A percentile compares a stretch with the other conserved stretches of the same genome.
These are phyloP conservation scores for Cochlearia excelsa DNA, from an alignment of 345 rosid genomes.

Conservation along the genomic window DNA sequence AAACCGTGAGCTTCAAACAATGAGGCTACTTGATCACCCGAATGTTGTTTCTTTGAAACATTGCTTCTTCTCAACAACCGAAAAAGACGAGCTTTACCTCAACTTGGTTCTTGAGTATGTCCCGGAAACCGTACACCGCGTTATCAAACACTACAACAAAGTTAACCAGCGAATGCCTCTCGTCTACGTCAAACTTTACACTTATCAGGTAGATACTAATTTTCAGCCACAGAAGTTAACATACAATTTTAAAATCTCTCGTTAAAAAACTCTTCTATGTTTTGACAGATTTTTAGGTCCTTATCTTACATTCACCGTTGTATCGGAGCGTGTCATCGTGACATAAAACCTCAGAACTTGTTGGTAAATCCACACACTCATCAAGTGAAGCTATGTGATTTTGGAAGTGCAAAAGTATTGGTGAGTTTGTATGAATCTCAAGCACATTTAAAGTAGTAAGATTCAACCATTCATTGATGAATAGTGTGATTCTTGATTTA, in stretches of 20 bases:
- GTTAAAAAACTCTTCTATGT: constrained; percentile 1
- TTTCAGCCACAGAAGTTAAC: no score
- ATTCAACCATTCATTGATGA: constrained; percentile 7
- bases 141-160: no score
- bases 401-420: constrained; percentile 90
- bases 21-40: constrained; percentile 32
- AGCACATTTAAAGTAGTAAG: background rate
- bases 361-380: no score
- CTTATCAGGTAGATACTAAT: constrained; percentile 61
- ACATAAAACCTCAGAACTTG: constrained; percentile 80
- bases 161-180: no score
- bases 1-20: no score
- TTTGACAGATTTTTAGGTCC: constrained; percentile 51
- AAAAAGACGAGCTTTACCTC: no score
- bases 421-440: constrained; percentile 39
- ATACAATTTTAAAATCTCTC: no score
- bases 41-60: constrained; percentile 88
- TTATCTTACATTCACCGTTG: constrained; percentile 57
- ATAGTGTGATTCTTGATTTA: background rate
- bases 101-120: no score
- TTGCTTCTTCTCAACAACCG: constrained; percentile 45
- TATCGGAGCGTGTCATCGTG: constrained; percentile 91
- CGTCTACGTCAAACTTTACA: constrained; percentile 37
- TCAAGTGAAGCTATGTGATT: no score
- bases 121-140: no score